Percentiles rank a stretch among this genome's conserved stretches.
Conservation (phyloP, 2,329 filamentous ascomycete species). For the Didymella exigua region DNA sequence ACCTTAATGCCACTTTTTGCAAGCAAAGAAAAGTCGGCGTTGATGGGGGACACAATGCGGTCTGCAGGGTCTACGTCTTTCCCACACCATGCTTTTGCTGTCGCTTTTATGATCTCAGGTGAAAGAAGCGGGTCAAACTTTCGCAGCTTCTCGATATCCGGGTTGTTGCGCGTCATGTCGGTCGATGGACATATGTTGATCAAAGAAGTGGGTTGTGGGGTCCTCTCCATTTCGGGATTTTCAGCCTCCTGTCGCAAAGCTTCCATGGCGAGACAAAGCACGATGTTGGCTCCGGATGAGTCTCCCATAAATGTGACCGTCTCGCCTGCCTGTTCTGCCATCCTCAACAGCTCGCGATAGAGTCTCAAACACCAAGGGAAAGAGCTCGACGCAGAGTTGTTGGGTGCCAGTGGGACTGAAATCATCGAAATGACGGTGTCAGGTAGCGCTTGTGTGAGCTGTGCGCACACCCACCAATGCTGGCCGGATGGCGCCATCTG, state of each 20-base stretch:
- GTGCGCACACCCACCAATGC: constrained; percentile 60
- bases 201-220: constrained; percentile 45
- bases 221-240: not conserved
- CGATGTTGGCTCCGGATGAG: constrained; percentile 62
- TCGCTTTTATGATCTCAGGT: constrained; percentile 49
- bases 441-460: constrained; percentile 52
- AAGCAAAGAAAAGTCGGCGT: constrained; percentile 51
- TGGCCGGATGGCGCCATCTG: constrained; percentile 56
- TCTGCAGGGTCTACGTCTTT: constrained; percentile 51
- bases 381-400: constrained; percentile 55
- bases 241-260: constrained; percentile 44
- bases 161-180: constrained; percentile 55
- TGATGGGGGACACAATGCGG: constrained; percentile 56
- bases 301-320: constrained; percentile 60
- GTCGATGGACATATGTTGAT: constrained; percentile 58
- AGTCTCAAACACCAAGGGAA: constrained; percentile 57
- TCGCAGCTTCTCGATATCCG: constrained; percentile 50
- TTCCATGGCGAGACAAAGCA: constrained; percentile 50
- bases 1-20: constrained; percentile 52
- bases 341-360: constrained; percentile 51
- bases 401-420: constrained; percentile 61
- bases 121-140: constrained; percentile 56
- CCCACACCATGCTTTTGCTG: constrained; percentile 51
- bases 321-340: constrained; percentile 49
- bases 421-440: constrained; percentile 55